These are phyloP conservation scores for Polytrichum commune DNA, from an alignment of 225 moss, liverwort and hornwort genomes.

Conservation along the genomic window DNA sequence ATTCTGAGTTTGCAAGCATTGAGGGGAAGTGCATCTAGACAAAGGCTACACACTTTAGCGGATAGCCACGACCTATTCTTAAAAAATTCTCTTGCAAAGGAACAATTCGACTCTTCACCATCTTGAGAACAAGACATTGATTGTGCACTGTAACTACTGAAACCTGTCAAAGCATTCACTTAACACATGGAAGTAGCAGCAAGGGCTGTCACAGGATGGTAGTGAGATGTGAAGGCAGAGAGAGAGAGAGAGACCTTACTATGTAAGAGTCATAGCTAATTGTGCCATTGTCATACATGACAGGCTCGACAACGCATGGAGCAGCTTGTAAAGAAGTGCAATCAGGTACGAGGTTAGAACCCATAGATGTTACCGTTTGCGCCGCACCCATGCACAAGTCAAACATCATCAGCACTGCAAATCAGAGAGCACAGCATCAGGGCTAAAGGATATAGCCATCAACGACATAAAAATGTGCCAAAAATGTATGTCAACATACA, in stretches of 20 bases:
- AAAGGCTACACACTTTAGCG: no score
- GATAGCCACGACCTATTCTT: neutral
- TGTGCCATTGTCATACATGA: neutral
- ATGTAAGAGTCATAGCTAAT: conserved; percentile 1
- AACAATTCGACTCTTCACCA: neutral
- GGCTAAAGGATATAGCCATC: neutral
- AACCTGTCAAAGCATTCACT: no score
- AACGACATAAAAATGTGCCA: neutral
- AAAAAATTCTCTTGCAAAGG: neutral
- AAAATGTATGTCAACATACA: no score
- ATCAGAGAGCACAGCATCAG: no score
- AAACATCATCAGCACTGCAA: conserved; percentile 12
- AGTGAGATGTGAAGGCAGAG: no score
- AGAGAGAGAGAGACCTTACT: conserved; percentile 5
- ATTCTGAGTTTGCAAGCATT: no score
- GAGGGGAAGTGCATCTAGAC: no score
- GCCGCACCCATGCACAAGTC: neutral
- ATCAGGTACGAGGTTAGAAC: conserved; percentile 1
- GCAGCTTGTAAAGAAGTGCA: conserved; percentile 12
- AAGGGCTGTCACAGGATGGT: no score
- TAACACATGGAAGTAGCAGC: no score
- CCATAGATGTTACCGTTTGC: neutral
- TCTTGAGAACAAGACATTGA: no score
- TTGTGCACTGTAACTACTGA: no score
- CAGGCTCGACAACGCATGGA: neutral